A percentile compares a stretch with the other conserved stretches of the same genome.
Evolutionary conservation across 75 land plant species (phyloP).

Genomic region (Picea glauca): DNA sequence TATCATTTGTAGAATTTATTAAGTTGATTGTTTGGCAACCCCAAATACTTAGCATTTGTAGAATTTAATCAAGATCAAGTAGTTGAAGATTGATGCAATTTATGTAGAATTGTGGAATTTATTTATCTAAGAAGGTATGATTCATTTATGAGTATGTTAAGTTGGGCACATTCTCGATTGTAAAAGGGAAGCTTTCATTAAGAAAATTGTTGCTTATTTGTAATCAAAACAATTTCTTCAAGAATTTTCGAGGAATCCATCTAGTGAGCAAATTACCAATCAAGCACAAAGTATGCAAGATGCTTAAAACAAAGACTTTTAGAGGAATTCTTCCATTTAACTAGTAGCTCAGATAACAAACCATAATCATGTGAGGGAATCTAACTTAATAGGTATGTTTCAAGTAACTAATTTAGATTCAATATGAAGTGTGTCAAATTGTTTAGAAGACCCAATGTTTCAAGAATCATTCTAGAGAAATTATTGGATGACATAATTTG

Average conservation of each 20-base stretch:
- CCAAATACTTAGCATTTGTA: too few species aligned
- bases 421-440: constrained; percentile 14
- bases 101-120: not conserved
- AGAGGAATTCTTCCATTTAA: constrained; percentile 25
- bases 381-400: constrained; percentile 16
- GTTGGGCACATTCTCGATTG: not conserved
- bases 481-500: constrained; percentile 16
- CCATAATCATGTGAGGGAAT: not conserved
- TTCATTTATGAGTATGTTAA: constrained; percentile 13
- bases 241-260: constrained; percentile 10
- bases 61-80: too few species aligned
- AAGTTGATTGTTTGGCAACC: too few species aligned
- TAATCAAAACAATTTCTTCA: not conserved
- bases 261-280: constrained; percentile 17
- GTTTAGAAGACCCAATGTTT: not conserved
- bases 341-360: constrained; percentile 7
- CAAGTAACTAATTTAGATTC: constrained; percentile 16
- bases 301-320: constrained; percentile 15
- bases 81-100: too few species aligned
- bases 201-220: not conserved
- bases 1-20: too few species aligned
- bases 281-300: constrained; percentile 16
- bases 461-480: constrained; percentile 18
- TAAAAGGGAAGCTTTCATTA: not conserved
- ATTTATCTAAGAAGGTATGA: not conserved